A percentile compares a stretch with the other conserved stretches of the same genome.
Conservation (phyloP, 495 filamentous ascomycete genomes). For the Letharia lupina region DNA sequence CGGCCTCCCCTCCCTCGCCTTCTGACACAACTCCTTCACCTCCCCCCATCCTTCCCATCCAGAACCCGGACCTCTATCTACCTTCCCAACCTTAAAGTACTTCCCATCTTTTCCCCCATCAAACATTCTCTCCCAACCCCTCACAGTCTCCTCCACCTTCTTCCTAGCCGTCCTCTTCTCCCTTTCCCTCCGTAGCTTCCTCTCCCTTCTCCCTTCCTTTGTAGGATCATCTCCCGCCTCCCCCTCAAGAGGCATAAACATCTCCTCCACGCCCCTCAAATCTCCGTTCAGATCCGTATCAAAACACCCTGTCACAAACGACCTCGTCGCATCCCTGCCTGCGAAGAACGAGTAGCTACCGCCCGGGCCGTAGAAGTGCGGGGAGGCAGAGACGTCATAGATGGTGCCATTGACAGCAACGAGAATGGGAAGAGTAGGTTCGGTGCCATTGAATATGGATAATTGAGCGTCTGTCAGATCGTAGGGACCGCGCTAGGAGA, state of each 20-base stretch:
- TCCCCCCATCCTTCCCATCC: slow-evolving; percentile 28
- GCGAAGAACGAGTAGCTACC: slow-evolving; percentile 84
- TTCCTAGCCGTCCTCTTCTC: slow-evolving; percentile 39
- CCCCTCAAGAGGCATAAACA: slow-evolving; percentile 71
- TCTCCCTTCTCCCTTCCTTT: slow-evolving; percentile 43
- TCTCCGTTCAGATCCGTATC: slow-evolving; percentile 65
- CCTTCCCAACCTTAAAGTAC: slow-evolving; percentile 65
- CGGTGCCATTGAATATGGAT: slow-evolving; percentile 64
- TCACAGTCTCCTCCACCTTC: slow-evolving; percentile 38
- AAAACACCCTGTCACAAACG: slow-evolving; percentile 97
- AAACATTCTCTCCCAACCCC: slow-evolving; percentile 59
- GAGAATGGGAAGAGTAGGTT: slow-evolving; percentile 71
- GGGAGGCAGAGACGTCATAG: slow-evolving; percentile 80
- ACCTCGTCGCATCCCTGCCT: slow-evolving; percentile 77
- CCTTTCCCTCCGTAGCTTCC: slow-evolving; percentile 35
- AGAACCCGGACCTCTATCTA: slow-evolving; percentile 35
- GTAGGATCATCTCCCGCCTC: slow-evolving; percentile 34
- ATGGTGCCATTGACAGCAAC: slow-evolving; percentile 88
- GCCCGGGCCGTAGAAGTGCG: slow-evolving; percentile 75
- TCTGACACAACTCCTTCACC: slow-evolving; percentile 33
- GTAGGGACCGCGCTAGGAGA: slow-evolving; percentile 42
- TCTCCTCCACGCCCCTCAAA: slow-evolving; percentile 76
- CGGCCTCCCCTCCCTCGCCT: slow-evolving; percentile 25
- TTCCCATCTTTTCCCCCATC: slow-evolving; percentile 51
- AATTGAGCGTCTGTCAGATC: slow-evolving; percentile 67